Evolutionary conservation across 306 rosid species (phyloP).

Genomic region (Fragaria ananassa): DNA sequence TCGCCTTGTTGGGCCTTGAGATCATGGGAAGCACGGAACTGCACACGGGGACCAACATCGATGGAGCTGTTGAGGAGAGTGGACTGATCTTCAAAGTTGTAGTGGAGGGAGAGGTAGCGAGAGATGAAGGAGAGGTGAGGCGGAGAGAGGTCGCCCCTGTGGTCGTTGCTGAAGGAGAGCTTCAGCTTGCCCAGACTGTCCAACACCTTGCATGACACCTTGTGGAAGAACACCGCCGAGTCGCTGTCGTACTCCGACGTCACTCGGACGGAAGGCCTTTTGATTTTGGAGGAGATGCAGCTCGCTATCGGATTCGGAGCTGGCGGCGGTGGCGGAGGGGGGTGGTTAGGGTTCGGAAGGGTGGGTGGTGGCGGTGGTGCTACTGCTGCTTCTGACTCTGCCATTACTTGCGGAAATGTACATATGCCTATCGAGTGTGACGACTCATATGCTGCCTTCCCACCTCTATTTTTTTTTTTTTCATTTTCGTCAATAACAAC

Average conservation of each 20-base stretch:
- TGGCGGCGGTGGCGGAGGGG: slow-evolving; percentile 10
- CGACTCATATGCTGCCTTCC: too few species aligned
- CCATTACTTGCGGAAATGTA: background rate
- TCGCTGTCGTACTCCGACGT: slow-evolving; percentile 93
- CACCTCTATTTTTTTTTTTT: too few species aligned
- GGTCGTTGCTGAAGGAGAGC: slow-evolving; percentile 55
- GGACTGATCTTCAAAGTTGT: slow-evolving; percentile 60
- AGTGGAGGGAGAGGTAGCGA: slow-evolving; percentile 57
- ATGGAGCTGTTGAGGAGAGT: slow-evolving; percentile 61
- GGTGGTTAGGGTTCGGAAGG: slow-evolving; percentile 40
- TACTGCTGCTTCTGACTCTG: slow-evolving; percentile 21
- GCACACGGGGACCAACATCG: slow-evolving; percentile 59
- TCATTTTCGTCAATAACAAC: too few species aligned
- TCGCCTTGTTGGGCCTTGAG: slow-evolving; percentile 78
- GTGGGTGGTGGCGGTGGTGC: slow-evolving; percentile 6
- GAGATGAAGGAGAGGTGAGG: slow-evolving; percentile 68
- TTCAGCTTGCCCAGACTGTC: slow-evolving; percentile 74
- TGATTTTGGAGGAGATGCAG: slow-evolving; percentile 31
- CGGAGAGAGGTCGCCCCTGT: slow-evolving; percentile 54
- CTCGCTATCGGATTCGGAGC: slow-evolving; percentile 31
- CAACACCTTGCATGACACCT: slow-evolving; percentile 74
- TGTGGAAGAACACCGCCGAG: slow-evolving; percentile 60
- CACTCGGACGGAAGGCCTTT: slow-evolving; percentile 58
- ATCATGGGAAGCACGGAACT: slow-evolving; percentile 60
- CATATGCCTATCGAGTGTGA: too few species aligned